These are phyloP conservation scores for Leccinum pachyderme DNA, from an alignment of 1,284 basidiomycete species.

Conservation along the genomic window DNA sequence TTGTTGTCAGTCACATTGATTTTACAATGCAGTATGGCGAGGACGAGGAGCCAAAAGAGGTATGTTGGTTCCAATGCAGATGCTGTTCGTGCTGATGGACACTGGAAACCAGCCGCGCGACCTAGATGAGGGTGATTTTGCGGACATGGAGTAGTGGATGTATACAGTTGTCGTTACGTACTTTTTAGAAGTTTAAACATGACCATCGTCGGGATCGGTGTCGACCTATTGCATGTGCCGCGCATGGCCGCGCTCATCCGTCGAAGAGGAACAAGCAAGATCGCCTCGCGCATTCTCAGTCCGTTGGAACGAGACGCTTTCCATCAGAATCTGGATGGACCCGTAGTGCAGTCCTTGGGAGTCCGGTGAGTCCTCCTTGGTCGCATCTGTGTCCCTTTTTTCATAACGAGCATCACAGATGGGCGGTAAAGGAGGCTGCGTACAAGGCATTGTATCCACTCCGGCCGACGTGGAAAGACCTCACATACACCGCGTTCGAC, in stretches of 20 bases:
- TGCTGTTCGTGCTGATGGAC: constrained; percentile 1
- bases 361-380: constrained; percentile 50
- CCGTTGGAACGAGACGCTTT: constrained; percentile 49
- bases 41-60: constrained; percentile 90
- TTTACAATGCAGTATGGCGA: constrained; percentile 97
- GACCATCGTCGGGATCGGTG: constrained; percentile 73
- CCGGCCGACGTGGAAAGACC: constrained; percentile 75
- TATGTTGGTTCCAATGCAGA: constrained; percentile 26
- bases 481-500: constrained; percentile 51
- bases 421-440: constrained; percentile 86
- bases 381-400: neutral
- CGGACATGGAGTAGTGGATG: constrained; percentile 55
- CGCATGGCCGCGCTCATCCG: constrained; percentile 58
- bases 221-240: constrained; percentile 72
- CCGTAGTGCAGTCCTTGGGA: constrained; percentile 49
- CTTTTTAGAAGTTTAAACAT: constrained; percentile 28
- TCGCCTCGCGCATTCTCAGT: constrained; percentile 68
- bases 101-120: constrained; percentile 63
- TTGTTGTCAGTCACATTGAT: constrained; percentile 93
- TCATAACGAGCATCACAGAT: constrained; percentile 44
- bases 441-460: constrained; percentile 84
- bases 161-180: neutral
- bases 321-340: constrained; percentile 20
- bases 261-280: constrained; percentile 47
- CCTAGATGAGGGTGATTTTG: constrained; percentile 85